These are phyloP conservation scores for Phytophthora lateralis DNA, from an alignment of 352 stramenopile genomes.

Conservation along the genomic window DNA sequence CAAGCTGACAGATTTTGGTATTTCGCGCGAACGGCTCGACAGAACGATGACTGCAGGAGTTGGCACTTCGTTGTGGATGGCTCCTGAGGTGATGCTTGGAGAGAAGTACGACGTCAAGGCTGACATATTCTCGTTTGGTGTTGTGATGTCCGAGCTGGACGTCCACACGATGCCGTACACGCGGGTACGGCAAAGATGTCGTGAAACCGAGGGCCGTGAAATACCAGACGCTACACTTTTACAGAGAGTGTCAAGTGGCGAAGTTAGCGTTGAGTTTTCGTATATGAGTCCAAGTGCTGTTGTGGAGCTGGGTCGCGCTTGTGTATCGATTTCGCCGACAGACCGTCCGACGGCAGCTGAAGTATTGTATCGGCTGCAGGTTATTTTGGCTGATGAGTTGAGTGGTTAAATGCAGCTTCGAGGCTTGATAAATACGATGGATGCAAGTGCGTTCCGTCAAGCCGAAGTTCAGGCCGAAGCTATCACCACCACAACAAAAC, in stretches of 20 bases:
- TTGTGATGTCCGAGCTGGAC: constrained; percentile 38
- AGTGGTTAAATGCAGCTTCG: constrained; percentile 38
- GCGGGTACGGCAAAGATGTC: constrained; percentile 5
- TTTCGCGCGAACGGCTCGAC: constrained; percentile 14
- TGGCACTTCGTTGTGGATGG: constrained; percentile 30
- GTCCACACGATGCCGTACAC: constrained; percentile 24
- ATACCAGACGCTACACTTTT: constrained; percentile 28
- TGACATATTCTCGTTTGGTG: constrained; percentile 37
- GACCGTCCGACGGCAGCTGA: constrained; percentile 31
- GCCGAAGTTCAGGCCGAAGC: constrained; percentile 52
- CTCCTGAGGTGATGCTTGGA: constrained; percentile 30
- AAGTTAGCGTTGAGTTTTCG: constrained; percentile 28
- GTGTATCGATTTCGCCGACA: constrained; percentile 23
- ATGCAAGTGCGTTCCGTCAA: constrained; percentile 90
- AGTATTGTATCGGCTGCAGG: constrained; percentile 33
- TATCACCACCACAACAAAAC: constrained; percentile 16
- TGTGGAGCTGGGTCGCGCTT: constrained; percentile 23
- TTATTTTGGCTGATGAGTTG: constrained; percentile 4
- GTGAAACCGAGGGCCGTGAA: constrained; percentile 7
- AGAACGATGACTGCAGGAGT: constrained; percentile 30
- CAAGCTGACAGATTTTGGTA: constrained; percentile 35
- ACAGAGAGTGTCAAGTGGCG: constrained; percentile 34
- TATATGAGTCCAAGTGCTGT: constrained; percentile 1
- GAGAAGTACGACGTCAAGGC: constrained; percentile 34
- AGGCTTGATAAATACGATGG: constrained; percentile 67